phyloP scores from a whole-genome alignment of 306 rosid genomes.

The Cajanus cajan region DNA sequence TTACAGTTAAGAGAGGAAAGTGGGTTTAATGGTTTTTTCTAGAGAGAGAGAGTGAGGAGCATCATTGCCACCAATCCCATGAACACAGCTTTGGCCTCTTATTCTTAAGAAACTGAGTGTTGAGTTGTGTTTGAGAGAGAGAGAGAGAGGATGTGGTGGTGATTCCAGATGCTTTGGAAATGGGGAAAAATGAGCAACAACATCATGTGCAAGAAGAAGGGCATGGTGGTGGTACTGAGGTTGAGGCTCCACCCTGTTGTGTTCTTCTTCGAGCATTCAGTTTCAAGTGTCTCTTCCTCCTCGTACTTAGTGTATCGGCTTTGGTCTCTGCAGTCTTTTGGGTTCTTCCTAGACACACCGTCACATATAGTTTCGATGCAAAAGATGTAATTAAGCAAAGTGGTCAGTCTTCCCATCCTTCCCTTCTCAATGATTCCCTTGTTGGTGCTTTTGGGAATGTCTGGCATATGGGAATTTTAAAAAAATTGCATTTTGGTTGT shows the following conservation, averaged over 20 bases:
- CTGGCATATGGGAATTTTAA: background rate
- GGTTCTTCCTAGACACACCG: slow-evolving; percentile 58
- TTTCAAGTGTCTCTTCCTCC: slow-evolving; percentile 71
- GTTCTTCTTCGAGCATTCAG: slow-evolving; percentile 40
- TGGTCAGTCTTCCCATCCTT: slow-evolving; percentile 40
- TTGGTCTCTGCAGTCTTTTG: slow-evolving; percentile 76
- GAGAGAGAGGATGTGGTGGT: slow-evolving; percentile 17
- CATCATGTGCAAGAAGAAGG: slow-evolving; percentile 26
- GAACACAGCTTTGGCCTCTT: slow-evolving; percentile 38
- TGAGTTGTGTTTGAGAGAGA: background rate
- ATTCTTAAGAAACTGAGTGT: background rate
- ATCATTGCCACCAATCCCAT: background rate
- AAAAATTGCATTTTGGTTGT: background rate
- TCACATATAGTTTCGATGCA: slow-evolving; percentile 53
- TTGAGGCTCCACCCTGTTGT: slow-evolving; percentile 31
- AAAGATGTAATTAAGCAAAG: slow-evolving; percentile 56
- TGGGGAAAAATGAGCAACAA: slow-evolving; percentile 41
- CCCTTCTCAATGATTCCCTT: background rate
- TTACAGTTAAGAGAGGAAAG: background rate
- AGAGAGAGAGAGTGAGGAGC: slow-evolving; percentile 15
- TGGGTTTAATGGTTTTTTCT: slow-evolving; percentile 18
- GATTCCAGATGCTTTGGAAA: slow-evolving; percentile 50
- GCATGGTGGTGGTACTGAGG: background rate
- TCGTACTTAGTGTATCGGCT: slow-evolving; percentile 56
- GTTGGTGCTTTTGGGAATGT: background rate